Evolutionary conservation across 805 yeast species (phyloP), one percentile per base, ranked within the genome.

Genomic region (Lachancea sp.): DNA sequence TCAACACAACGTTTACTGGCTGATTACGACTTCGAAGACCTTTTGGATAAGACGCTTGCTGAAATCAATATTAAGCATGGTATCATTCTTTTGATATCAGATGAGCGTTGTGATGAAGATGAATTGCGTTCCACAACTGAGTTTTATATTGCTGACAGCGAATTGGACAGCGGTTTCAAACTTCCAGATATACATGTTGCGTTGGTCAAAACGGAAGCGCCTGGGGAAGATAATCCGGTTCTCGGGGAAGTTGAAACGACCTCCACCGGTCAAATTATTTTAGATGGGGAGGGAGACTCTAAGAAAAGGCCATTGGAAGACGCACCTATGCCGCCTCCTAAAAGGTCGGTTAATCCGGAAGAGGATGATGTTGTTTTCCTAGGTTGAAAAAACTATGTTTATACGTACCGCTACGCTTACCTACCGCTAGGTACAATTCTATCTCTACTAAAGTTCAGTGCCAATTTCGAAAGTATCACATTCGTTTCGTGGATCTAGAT

Each of bases 21-120:
- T 51, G 98, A 92, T 62, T 71, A 71, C 42, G 98, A 90, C 54
- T 88, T 85, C 58, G 95, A 86, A 36, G 97, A 89, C 54, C 80
- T 90, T 53, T 51, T 69, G 9, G 66, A 64, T 0, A 68, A 65
- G 24, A 57, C 69, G 0, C 62, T 92, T 13, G 42, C 47, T 1
- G 75, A 73, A 1, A 59, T 81, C 12, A 82, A 83, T 8, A 64
- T 88, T 21, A 50, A 47, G 5, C 63, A 67, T 36, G 92, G 90
- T n/a, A 72, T 78, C 16, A 68, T 80, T 16, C 29, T 92, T 12
- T 72, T 81, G 1, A 70, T 92, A 13, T 77, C 81, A 34, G 98
- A 92, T 61, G 96, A 90, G 40, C 80, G 78, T 29, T 64, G 47
- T 22, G 60, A 52, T 7, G 40, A 42, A 8, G 50, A 45, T 8